phyloP scores from a whole-genome alignment of 2,329 filamentous ascomycete species.

The Colletotrichum lentis region DNA sequence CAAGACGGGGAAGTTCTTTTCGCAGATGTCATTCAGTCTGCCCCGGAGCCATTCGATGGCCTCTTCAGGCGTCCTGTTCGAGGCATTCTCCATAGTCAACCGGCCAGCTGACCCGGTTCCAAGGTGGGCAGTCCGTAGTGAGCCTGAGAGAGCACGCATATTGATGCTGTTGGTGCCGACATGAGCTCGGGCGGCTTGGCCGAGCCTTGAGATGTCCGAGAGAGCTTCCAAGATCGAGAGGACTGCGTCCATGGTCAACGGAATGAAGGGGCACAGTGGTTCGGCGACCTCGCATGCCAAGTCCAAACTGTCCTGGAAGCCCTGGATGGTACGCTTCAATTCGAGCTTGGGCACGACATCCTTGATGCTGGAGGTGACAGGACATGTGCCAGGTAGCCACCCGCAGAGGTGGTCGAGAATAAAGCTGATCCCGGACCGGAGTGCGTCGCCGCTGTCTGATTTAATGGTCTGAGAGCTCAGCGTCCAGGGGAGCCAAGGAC shows the following conservation, averaged over 20 bases:
- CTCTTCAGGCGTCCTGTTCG: no score
- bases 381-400: not conserved
- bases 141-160: not conserved
- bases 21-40: not conserved
- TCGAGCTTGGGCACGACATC: not conserved
- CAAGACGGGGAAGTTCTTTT: not conserved
- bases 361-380: not conserved
- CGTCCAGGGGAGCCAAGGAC: constrained; percentile 9
- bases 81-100: no score
- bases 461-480: not conserved
- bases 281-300: not conserved
- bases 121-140: not conserved
- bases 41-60: not conserved
- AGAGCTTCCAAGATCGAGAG: not conserved
- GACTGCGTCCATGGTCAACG: not conserved
- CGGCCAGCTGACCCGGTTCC: not conserved
- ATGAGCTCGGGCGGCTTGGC: not conserved
- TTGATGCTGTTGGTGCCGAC: no score
- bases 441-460: not conserved
- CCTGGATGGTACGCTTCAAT: not conserved
- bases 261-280: not conserved
- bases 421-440: not conserved
- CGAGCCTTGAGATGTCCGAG: not conserved
- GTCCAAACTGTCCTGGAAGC: not conserved
- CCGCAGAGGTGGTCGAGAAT: not conserved